Conservation (phyloP, 2,329 filamentous ascomycete species). For the Hyphodiscus sp. region DNA sequence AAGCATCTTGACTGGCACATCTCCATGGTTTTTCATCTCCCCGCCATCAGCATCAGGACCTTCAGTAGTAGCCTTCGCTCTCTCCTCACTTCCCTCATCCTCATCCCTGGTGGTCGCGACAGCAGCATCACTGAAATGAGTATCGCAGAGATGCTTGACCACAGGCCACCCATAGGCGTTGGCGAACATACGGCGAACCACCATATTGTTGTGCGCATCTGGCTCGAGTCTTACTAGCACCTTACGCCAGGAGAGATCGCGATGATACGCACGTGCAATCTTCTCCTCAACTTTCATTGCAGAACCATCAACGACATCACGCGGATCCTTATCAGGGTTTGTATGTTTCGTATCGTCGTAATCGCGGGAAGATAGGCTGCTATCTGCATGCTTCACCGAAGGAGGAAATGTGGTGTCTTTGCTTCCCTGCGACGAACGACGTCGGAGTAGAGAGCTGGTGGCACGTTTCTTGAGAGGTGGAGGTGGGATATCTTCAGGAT, state of each 20-base stretch:
- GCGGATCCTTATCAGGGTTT: slow-evolving; percentile 39
- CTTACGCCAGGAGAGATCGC: slow-evolving; percentile 89
- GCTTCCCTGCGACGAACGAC: slow-evolving; percentile 13
- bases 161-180: slow-evolving; percentile 99
- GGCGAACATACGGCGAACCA: slow-evolving; percentile 91
- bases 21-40: slow-evolving; percentile 45
- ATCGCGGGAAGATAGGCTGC: slow-evolving; percentile 37
- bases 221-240: slow-evolving; percentile 92
- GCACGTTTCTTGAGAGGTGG: slow-evolving; percentile 59
- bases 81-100: slow-evolving; percentile 59
- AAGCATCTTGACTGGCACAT: slow-evolving; percentile 17
- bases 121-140: slow-evolving; percentile 78
- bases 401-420: slow-evolving; percentile 16
- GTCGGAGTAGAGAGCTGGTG: slow-evolving; percentile 13
- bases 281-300: slow-evolving; percentile 94
- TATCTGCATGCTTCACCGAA: slow-evolving; percentile 37
- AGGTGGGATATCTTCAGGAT: slow-evolving; percentile 84
- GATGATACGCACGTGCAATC: slow-evolving; percentile 92
- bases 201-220: slow-evolving; percentile 97
- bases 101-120: slow-evolving; percentile 61
- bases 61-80: slow-evolving; percentile 54
- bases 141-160: slow-evolving; percentile 87
- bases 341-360: slow-evolving; percentile 47
- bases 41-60: slow-evolving; percentile 56
- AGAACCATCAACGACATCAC: slow-evolving; percentile 50